Conservation (phyloP, 1,284 basidiomycete genomes). For the Cutaneotrichosporon spelunceum region DNA sequence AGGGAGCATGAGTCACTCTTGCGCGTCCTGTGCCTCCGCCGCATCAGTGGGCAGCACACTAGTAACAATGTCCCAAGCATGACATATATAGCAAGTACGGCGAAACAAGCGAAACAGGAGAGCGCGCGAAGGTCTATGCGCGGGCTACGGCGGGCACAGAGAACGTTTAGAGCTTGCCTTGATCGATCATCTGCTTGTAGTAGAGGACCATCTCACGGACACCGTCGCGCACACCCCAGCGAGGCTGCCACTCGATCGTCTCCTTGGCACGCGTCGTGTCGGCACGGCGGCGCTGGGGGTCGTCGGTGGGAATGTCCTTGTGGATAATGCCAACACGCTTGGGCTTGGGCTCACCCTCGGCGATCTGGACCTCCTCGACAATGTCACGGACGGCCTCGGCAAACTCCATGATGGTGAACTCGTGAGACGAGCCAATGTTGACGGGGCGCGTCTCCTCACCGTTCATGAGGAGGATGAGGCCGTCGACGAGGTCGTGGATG, state of each 20-base stretch:
- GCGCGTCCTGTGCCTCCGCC: too few species aligned
- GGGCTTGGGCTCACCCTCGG: slow-evolving; percentile 62
- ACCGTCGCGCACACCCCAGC: slow-evolving; percentile 58
- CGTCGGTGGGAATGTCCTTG: slow-evolving; percentile 83
- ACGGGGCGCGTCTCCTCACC: slow-evolving; percentile 83
- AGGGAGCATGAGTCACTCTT: background rate
- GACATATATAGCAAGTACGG: slow-evolving; percentile 1
- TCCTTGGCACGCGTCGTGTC: slow-evolving; percentile 87
- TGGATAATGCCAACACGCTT: slow-evolving; percentile 71
- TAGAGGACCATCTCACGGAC: slow-evolving; percentile 32
- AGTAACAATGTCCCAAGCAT: slow-evolving; percentile 8
- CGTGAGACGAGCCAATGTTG: slow-evolving; percentile 90
- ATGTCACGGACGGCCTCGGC: slow-evolving; percentile 82
- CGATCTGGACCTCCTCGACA: slow-evolving; percentile 81
- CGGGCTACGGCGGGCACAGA: background rate
- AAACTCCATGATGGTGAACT: slow-evolving; percentile 89
- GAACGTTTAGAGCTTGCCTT: slow-evolving; percentile 19
- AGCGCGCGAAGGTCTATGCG: background rate
- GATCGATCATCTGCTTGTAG: slow-evolving; percentile 23
- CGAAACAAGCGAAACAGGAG: background rate
- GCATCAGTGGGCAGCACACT: too few species aligned
- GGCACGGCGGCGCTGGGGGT: slow-evolving; percentile 88
- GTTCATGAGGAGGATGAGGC: slow-evolving; percentile 86
- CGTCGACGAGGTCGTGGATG: slow-evolving; percentile 57
- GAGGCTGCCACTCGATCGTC: slow-evolving; percentile 85